Evolutionary conservation across 108 stramenopile genomes (phyloP).

Genomic region (Conticribra weissflogii): DNA sequence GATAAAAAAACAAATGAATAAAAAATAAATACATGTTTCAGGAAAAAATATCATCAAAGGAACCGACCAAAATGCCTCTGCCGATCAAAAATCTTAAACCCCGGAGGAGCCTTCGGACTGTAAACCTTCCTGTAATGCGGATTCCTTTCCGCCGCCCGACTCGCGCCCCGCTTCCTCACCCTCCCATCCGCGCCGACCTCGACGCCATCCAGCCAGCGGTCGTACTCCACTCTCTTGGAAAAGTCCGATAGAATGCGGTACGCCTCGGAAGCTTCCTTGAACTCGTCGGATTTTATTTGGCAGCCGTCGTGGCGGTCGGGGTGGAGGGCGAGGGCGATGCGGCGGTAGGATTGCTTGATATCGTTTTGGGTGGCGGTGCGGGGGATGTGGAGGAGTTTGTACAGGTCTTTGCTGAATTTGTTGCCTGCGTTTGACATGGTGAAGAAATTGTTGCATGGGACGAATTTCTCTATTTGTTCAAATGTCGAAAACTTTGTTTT

Average conservation of each 20-base stretch:
- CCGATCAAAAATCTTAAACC: constrained; percentile 77
- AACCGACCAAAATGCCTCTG: constrained; percentile 65
- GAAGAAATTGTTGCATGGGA: no score
- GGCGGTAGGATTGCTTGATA: constrained; percentile 80
- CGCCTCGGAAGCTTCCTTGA: constrained; percentile 77
- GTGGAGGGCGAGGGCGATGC: constrained; percentile 71
- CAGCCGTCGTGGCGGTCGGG: constrained; percentile 76
- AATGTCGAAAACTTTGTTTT: no score
- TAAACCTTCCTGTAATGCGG: constrained; percentile 84
- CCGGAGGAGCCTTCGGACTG: constrained; percentile 70
- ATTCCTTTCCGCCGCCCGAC: constrained; percentile 53
- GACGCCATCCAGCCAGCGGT: constrained; percentile 36
- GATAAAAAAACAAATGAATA: constrained; percentile 15
- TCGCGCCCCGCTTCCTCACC: constrained; percentile 27
- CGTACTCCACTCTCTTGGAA: constrained; percentile 51
- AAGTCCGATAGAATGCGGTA: constrained; percentile 64
- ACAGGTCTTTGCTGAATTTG: constrained; percentile 46
- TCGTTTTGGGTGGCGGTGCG: constrained; percentile 68
- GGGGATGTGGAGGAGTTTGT: constrained; percentile 48
- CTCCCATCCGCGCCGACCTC: constrained; percentile 18
- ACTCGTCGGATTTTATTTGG: constrained; percentile 57
- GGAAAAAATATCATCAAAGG: no score
- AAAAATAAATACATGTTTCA: no score
- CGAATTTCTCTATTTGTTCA: no score
- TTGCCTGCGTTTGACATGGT: constrained; percentile 18